A percentile compares a stretch with the other conserved stretches of the same genome.
Evolutionary conservation across 2,329 filamentous ascomycete genomes (phyloP).

Genomic region (Botryosphaeria dothidea): DNA sequence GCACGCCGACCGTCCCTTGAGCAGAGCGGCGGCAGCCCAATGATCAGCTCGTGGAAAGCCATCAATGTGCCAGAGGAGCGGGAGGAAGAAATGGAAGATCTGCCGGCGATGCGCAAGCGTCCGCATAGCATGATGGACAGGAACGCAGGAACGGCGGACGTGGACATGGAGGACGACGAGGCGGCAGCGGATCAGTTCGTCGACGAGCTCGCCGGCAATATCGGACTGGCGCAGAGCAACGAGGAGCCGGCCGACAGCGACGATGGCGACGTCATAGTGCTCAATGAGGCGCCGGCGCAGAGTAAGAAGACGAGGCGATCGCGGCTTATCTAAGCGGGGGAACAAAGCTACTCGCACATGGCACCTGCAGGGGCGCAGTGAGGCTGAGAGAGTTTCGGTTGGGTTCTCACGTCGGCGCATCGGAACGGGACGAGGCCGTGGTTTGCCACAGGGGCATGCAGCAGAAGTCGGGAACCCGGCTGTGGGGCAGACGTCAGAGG

Average conservation of each 20-base stretch:
- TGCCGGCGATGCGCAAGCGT: neutral
- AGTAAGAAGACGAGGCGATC: conserved; percentile 5
- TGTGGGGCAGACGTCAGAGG: conserved; percentile 5
- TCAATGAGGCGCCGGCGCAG: neutral
- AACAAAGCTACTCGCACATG: neutral
- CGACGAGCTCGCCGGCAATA: conserved; percentile 8
- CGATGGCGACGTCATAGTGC: conserved; percentile 3
- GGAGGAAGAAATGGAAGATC: neutral
- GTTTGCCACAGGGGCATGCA: conserved; percentile 13
- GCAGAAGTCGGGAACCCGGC: neutral
- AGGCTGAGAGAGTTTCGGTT: neutral
- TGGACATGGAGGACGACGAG: conserved; percentile 4
- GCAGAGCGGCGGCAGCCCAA: neutral
- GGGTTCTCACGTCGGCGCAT: neutral
- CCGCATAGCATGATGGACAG: neutral
- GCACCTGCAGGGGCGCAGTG: conserved; percentile 2
- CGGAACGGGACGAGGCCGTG: conserved; percentile 12
- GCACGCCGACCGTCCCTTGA: neutral
- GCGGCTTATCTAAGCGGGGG: neutral
- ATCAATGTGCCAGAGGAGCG: neutral
- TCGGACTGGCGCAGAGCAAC: conserved; percentile 1
- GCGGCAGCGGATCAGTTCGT: conserved; percentile 15
- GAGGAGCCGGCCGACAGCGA: conserved; percentile 11
- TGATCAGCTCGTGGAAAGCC: neutral
- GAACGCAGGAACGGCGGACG: neutral